A percentile compares a stretch with the other conserved stretches of the same genome.
These are phyloP conservation scores for Ustilago nuda DNA, from an alignment of 1,284 basidiomycete genomes.

Conservation along the genomic window DNA sequence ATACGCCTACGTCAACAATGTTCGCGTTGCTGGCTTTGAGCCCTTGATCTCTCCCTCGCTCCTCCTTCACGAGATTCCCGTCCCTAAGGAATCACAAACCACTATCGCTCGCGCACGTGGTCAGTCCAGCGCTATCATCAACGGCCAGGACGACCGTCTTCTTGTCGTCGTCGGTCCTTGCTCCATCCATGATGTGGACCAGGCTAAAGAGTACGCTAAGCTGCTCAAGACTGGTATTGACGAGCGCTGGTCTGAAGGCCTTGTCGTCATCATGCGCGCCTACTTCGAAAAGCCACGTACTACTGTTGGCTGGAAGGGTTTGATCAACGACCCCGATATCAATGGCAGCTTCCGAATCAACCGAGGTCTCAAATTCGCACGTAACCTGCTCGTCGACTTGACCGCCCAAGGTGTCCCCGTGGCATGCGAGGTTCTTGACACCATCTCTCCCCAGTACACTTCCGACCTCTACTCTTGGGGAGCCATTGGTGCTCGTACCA, in stretches of 20 bases:
- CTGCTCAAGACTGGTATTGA: conserved; percentile 55
- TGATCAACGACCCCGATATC: conserved; percentile 80
- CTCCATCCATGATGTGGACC: conserved; percentile 89
- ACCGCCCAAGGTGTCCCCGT: conserved; percentile 89
- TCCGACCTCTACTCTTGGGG: conserved; percentile 89
- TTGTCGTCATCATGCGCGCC: conserved; percentile 93
- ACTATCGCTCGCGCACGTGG: conserved; percentile 63
- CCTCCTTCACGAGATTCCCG: conserved; percentile 66
- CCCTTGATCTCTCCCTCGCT: conserved; percentile 65
- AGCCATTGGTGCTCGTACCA: conserved; percentile 95
- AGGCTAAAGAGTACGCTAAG: conserved; percentile 89
- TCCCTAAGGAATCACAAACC: conserved; percentile 47
- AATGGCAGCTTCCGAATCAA: conserved; percentile 97
- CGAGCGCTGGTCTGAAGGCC: conserved; percentile 74
- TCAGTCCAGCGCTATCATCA: conserved; percentile 58
- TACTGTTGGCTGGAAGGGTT: conserved; percentile 80
- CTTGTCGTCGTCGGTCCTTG: conserved; percentile 79
- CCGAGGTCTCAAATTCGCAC: conserved; percentile 81
- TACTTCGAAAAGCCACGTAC: conserved; percentile 91
- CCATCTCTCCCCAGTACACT: conserved; percentile 73
- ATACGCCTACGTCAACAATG: conserved; percentile 61
- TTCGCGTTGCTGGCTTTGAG: conserved; percentile 67
- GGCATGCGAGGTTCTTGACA: conserved; percentile 89
- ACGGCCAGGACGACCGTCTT: conserved; percentile 66
- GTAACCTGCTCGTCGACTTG: conserved; percentile 88